phyloP scores from a whole-genome alignment of 2,329 filamentous ascomycete genomes.

The Penicillium vulpinum region DNA sequence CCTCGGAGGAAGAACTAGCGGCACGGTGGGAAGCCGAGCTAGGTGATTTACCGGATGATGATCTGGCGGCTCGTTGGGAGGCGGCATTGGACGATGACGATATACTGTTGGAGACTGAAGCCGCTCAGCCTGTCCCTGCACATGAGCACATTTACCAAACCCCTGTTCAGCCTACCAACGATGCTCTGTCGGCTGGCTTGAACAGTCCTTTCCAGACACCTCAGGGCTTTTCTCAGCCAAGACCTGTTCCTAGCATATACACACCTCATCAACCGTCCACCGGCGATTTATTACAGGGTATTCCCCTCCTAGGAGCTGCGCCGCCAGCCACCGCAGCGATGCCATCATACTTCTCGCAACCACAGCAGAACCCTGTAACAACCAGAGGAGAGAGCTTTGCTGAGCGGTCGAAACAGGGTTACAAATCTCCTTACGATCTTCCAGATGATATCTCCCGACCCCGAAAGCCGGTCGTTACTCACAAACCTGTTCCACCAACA shows the following conservation, averaged over 20 bases:
- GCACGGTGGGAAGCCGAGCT: slow-evolving; percentile 84
- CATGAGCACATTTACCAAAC: slow-evolving; percentile 24
- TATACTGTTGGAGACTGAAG: slow-evolving; percentile 70
- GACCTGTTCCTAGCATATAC: slow-evolving; percentile 46
- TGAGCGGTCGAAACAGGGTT: slow-evolving; percentile 86
- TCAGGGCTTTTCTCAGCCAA: slow-evolving; percentile 22
- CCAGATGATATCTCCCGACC: slow-evolving; percentile 75
- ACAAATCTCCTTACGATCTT: slow-evolving; percentile 91
- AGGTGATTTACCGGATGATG: slow-evolving; percentile 59
- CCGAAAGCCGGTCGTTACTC: slow-evolving; percentile 63
- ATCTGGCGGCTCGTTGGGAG: slow-evolving; percentile 69
- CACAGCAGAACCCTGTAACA: slow-evolving; percentile 33
- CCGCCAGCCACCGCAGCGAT: slow-evolving; percentile 16
- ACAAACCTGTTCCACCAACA: slow-evolving; percentile 52
- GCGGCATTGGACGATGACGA: slow-evolving; percentile 67
- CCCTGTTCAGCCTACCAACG: slow-evolving; percentile 22
- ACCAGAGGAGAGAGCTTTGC: slow-evolving; percentile 76
- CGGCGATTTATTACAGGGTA: slow-evolving; percentile 46
- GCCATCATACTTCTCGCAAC: slow-evolving; percentile 30
- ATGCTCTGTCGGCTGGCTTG: slow-evolving; percentile 15
- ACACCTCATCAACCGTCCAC: slow-evolving; percentile 53
- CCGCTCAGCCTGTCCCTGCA: slow-evolving; percentile 24
- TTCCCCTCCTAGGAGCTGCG: slow-evolving; percentile 26
- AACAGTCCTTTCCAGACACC: slow-evolving; percentile 32
- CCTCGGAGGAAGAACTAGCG: slow-evolving; percentile 63